Conservation (phyloP, 2,329 filamentous ascomycete species). For the Ceratocystis destructans region DNA sequence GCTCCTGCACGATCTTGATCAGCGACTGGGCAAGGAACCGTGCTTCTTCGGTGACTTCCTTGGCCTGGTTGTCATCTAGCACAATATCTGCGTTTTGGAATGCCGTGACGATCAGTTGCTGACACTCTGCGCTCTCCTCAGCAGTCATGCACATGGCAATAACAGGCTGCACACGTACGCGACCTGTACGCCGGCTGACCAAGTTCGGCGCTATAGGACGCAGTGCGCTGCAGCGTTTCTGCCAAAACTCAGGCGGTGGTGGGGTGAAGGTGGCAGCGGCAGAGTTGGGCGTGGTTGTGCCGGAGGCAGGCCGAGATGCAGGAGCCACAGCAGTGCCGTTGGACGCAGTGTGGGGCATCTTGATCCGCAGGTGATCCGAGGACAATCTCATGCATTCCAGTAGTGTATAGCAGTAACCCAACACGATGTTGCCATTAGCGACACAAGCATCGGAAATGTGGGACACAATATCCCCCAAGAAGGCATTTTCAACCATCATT, state of each 20-base stretch:
- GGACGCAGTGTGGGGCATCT: not conserved
- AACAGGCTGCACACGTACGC: not conserved
- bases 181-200: not conserved
- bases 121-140: not conserved
- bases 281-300: not conserved
- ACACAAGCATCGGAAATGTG: not conserved
- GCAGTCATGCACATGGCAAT: conserved; percentile 5
- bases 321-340: not conserved
- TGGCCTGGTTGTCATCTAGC: not conserved
- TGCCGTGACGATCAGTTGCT: not conserved
- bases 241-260: conserved; percentile 15
- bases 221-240: conserved; percentile 9
- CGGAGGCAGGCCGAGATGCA: not conserved
- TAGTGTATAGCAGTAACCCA: conserved; percentile 14
- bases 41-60: not conserved
- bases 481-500: not conserved
- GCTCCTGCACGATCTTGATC: conserved; percentile 10
- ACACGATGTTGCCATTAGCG: not conserved
- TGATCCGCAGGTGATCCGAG: conserved; percentile 9
- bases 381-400: conserved; percentile 3
- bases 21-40: conserved; percentile 11
- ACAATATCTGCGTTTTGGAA: not conserved
- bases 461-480: not conserved
- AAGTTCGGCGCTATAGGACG: conserved; percentile 1
- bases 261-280: not conserved